Percentiles rank a stretch among this genome's conserved stretches.
Evolutionary conservation across 495 filamentous ascomycete species (phyloP).

Genomic region (Penicillium bialowiezense): DNA sequence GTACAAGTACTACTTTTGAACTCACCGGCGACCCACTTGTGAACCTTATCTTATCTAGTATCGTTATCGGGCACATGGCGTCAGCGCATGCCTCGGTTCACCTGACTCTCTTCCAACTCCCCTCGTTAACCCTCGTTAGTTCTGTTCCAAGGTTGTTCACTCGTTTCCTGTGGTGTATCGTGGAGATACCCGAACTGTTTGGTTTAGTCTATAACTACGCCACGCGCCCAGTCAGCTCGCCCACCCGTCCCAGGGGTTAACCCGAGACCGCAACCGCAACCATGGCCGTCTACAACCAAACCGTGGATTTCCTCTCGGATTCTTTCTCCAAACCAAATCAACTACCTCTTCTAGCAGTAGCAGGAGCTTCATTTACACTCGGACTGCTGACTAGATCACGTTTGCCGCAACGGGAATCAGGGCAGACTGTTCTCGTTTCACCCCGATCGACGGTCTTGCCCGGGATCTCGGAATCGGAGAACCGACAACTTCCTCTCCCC

Average conservation of each 20-base stretch:
- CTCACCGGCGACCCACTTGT: no score
- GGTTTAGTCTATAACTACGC: no score
- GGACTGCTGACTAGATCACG: constrained; percentile 39
- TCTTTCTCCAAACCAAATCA: constrained; percentile 37
- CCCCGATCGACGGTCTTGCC: constrained; percentile 46
- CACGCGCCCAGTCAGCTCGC: no score
- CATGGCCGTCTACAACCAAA: constrained; percentile 41
- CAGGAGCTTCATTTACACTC: constrained; percentile 40
- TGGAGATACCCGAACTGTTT: no score
- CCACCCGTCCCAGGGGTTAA: constrained; percentile 4
- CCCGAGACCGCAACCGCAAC: constrained; percentile 2
- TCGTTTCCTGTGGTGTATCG: no score
- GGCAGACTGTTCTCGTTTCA: constrained; percentile 37
- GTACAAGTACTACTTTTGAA: no score
- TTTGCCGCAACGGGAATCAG: constrained; percentile 15
- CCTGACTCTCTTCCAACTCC: background rate
- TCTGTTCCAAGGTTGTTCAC: no score
- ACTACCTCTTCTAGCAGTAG: constrained; percentile 39
- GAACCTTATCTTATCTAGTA: constrained; percentile 4
- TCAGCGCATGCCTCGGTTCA: constrained; percentile 3
- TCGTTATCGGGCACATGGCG: constrained; percentile 12
- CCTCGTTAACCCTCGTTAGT: background rate
- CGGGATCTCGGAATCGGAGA: constrained; percentile 44
- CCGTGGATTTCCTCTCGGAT: constrained; percentile 38
- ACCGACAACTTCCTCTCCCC: constrained; percentile 62